Evolutionary conservation across 306 rosid genomes (phyloP), one percentile per base, ranked within the genome.

Genomic region (Erythrophleum fordii): DNA sequence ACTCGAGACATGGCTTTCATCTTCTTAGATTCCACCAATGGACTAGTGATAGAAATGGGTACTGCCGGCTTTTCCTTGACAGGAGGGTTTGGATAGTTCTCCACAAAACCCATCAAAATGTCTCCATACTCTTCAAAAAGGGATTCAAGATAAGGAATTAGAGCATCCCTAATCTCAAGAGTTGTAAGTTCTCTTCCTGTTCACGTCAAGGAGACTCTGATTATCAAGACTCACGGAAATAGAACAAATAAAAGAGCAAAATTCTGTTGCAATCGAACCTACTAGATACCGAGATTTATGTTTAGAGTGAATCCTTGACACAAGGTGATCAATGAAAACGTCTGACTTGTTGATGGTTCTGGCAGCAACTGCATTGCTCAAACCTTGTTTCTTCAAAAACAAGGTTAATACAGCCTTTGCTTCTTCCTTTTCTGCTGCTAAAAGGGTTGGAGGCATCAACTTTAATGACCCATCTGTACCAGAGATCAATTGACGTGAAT

Each of bases 181-280:
- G 99, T 93, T 39, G 99, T 90, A 81, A 95, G 90, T 84, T 95
- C 99, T 79, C 98, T 85, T 41, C 99, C 99, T 95, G 91, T 77
- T 64, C 26, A 86, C 56, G 55, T 41, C 67, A 86, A 66, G 2
- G 8, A 73, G 37, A 81, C 53, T 39, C 58, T 35, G 66, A 82
- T 86, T 72, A 81, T 71, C 42, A 76, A 44, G 60, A 74, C 20
- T 31, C 62, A 44, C 56, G 39, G 44, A 28, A 73, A 84, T 48
- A 9, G 46, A 68, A 76, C 60, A 37, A 8, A 61, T 3, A 31
- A 52, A 75, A 23, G 26, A 81, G 34, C n/a, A 70, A 72, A 48
- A 84, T 58, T 69, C 72, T 77, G 87, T 62, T 69, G 86, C 81
- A 80, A 60, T 84, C 93, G 86, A 89, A 95, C 99, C 99, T 93